phyloP scores from a whole-genome alignment of 495 filamentous ascomycete species.

The Hypoxylon fuscum region DNA sequence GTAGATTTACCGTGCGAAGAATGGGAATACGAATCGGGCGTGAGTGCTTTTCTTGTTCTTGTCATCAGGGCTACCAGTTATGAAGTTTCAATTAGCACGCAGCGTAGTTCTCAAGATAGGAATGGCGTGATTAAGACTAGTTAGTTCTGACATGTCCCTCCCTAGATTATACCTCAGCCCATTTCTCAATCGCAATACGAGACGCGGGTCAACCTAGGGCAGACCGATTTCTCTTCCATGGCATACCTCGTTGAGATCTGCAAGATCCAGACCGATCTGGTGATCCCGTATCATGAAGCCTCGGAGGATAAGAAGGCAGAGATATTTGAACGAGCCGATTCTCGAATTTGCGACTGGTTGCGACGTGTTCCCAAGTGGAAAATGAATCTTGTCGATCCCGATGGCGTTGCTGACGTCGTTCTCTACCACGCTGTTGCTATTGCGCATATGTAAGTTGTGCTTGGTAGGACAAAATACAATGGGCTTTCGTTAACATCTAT shows the following conservation, averaged over 20 bases:
- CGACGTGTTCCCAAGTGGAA: slow-evolving; percentile 74
- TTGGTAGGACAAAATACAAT: slow-evolving; percentile 57
- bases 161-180: slow-evolving; percentile 61
- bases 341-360: slow-evolving; percentile 72
- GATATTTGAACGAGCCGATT: slow-evolving; percentile 65
- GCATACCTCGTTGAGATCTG: slow-evolving; percentile 65
- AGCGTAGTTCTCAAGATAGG: not conserved
- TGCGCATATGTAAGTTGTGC: slow-evolving; percentile 41
- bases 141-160: slow-evolving; percentile 13
- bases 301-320: slow-evolving; percentile 33
- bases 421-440: slow-evolving; percentile 71
- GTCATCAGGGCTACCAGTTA: not conserved
- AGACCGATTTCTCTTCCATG: slow-evolving; percentile 66
- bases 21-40: slow-evolving; percentile 62
- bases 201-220: slow-evolving; percentile 60
- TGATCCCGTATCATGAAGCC: slow-evolving; percentile 51
- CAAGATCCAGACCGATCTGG: slow-evolving; percentile 68
- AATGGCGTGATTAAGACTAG: not conserved
- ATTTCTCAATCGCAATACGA: slow-evolving; percentile 67
- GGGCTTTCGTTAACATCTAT: slow-evolving; percentile 45
- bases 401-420: slow-evolving; percentile 71
- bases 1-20: slow-evolving; percentile 73
- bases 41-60: slow-evolving; percentile 44
- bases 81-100: not conserved
- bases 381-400: slow-evolving; percentile 67